phyloP scores from a whole-genome alignment of 2,329 filamentous ascomycete genomes.

The Ophiostoma ulmi region DNA sequence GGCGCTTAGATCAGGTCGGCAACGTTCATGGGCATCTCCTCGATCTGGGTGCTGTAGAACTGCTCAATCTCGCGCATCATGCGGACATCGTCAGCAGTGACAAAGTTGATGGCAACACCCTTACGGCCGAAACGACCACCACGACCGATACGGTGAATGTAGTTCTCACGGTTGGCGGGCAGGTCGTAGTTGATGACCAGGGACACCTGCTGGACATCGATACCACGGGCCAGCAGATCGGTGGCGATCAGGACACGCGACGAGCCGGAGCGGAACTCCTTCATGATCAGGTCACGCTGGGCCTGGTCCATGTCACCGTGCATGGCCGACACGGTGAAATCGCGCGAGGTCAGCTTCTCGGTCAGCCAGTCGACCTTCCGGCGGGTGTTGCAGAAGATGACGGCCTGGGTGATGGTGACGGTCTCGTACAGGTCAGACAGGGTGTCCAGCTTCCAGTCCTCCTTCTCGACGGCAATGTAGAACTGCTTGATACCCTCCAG shows the following conservation, averaged over 20 bases:
- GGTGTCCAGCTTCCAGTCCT: conserved; percentile 99
- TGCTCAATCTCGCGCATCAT: conserved; percentile 99
- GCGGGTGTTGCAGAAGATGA: conserved; percentile 99
- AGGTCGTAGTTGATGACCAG: conserved; percentile 99
- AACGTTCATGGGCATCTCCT: conserved; percentile 99
- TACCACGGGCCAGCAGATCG: conserved; percentile 96
- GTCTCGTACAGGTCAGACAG: conserved; percentile 99
- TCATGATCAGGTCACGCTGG: conserved; percentile 99
- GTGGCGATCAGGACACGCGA: conserved; percentile 98
- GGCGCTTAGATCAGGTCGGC: conserved; percentile 62
- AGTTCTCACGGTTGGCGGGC: conserved; percentile 98
- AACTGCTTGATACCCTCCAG: conserved; percentile 99
- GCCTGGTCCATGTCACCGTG: conserved; percentile 99
- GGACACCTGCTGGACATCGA: conserved; percentile 99
- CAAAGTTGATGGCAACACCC: conserved; percentile 99
- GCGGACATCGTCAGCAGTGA: conserved; percentile 96
- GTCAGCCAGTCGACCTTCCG: conserved; percentile 99
- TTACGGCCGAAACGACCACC: conserved; percentile 99
- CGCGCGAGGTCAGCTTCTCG: conserved; percentile 95
- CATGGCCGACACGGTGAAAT: conserved; percentile 99
- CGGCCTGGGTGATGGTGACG: conserved; percentile 97
- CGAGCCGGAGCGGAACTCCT: conserved; percentile 99
- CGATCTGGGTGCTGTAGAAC: conserved; percentile 99
- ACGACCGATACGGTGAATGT: conserved; percentile 99
- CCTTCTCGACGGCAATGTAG: conserved; percentile 99